Evolutionary conservation across 202 grass and related monocot species (phyloP).

Genomic region (Carex arenaria): DNA sequence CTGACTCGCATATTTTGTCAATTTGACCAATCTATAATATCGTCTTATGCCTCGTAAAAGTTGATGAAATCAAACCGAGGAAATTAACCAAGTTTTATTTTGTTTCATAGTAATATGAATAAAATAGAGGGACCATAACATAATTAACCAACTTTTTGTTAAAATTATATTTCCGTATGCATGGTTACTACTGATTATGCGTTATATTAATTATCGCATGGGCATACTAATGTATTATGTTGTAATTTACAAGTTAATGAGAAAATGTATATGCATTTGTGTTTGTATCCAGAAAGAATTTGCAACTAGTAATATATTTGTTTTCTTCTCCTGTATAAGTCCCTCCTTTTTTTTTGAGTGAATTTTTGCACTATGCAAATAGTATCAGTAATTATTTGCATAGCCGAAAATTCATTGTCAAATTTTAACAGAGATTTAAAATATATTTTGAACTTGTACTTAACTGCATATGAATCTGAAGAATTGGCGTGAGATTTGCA

Average conservation of each 20-base stretch:
- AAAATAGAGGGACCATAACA: neutral
- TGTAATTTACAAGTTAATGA: neutral
- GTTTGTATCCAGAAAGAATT: neutral
- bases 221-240: neutral
- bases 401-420: too few relatives aligned
- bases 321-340: too few relatives aligned
- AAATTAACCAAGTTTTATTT: neutral
- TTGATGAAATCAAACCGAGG: neutral
- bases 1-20: neutral
- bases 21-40: neutral
- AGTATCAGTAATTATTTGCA: too few relatives aligned
- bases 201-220: neutral
- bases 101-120: neutral
- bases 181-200: neutral
- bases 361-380: too few relatives aligned
- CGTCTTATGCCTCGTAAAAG: neutral
- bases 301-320: neutral
- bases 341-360: too few relatives aligned
- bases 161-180: neutral
- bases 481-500: too few relatives aligned
- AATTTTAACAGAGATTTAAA: too few relatives aligned
- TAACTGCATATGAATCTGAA: too few relatives aligned
- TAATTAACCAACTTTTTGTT: neutral
- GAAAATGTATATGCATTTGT: neutral
- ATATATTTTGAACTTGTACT: too few relatives aligned